Base-by-base conservation (phyloP, 805 yeast genomes). In the Saturnispora ahearnii region DNA sequence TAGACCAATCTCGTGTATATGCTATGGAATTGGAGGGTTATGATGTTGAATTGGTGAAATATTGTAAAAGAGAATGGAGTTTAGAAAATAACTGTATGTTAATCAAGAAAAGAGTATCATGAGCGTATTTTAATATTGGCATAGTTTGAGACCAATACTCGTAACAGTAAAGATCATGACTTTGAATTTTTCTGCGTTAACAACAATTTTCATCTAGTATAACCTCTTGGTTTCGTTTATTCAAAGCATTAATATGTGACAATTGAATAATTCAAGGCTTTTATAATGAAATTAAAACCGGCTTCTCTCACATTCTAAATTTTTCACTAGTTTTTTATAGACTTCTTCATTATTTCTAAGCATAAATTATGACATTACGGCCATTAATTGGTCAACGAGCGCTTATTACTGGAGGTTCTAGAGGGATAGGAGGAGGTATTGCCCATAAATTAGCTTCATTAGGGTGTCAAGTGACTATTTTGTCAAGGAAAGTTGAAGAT, bases 1-100 rank as follows among this genome's bases (percentile, higher is more conserved):
- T 89, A 2, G 97, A 89, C 59, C 82, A 83, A 53, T 81, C 89
- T 18, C 70, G 97, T 51, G 70, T 71, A 2, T 58, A 61, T 51
- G 81, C 84, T 0, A 57, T 87, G 56, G 55, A 51, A 29, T 50
- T 59, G 12, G 48, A 57, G 0, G 76, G 74, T 0, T 78, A 65
- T 56, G 53, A 68, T 2, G 80, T 73, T 1, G 68, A 73, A 28
- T 61, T 88, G 51, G 73, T 82, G 45, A 72, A 72, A 51, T 89
- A 89, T 60, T 83, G 80, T 3, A 71, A 71, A 0, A 60, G 64
- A 11, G 76, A 72, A 2, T 69, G 81, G 1, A 84, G 95, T 11
- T 62, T 82, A 38, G 96, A 88, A 62, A 87, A 89, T 60, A 52
- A 42, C 22, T 64, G 68, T 51, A 48, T 65, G 52, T 45, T 65